Percentiles rank a stretch among this genome's conserved stretches.
These are phyloP conservation scores for Ulmus americana DNA, from an alignment of 331 rosid genomes.

Conservation along the genomic window DNA sequence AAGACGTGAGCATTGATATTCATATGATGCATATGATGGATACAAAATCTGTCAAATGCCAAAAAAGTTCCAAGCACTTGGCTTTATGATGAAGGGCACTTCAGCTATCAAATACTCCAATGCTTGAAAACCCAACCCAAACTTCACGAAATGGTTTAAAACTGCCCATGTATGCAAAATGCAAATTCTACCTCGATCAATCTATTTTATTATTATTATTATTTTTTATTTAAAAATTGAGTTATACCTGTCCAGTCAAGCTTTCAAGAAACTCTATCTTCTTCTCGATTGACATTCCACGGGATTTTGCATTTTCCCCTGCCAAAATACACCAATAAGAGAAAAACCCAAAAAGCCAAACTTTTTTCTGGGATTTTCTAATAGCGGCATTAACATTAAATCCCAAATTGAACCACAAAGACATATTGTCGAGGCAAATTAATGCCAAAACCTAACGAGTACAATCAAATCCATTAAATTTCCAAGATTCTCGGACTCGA, in stretches of 20 bases:
- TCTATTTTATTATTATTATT: no score
- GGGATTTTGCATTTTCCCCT: constrained; percentile 48
- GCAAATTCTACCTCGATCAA: neutral
- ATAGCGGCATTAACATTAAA: constrained; percentile 1
- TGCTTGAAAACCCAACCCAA: neutral
- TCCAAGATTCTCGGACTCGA: neutral
- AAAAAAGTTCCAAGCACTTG: neutral
- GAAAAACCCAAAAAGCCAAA: neutral
- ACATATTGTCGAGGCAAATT: neutral
- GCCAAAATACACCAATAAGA: constrained; percentile 20
- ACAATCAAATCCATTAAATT: neutral
- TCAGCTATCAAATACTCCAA: neutral
- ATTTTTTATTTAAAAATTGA: neutral
- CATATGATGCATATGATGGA: no score
- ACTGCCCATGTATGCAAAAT: neutral
- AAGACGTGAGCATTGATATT: neutral
- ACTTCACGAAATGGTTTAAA: neutral
- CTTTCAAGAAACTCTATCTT: constrained; percentile 72
- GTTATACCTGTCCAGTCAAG: constrained; percentile 61
- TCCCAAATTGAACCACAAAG: neutral
- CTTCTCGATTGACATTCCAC: constrained; percentile 72
- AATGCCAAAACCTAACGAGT: constrained; percentile 9
- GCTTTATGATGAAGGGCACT: neutral
- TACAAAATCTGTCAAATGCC: neutral
- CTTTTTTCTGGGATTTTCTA: neutral